Evolutionary conservation across 2,329 filamentous ascomycete genomes (phyloP).

Genomic region (Diaporthe longicolla): DNA sequence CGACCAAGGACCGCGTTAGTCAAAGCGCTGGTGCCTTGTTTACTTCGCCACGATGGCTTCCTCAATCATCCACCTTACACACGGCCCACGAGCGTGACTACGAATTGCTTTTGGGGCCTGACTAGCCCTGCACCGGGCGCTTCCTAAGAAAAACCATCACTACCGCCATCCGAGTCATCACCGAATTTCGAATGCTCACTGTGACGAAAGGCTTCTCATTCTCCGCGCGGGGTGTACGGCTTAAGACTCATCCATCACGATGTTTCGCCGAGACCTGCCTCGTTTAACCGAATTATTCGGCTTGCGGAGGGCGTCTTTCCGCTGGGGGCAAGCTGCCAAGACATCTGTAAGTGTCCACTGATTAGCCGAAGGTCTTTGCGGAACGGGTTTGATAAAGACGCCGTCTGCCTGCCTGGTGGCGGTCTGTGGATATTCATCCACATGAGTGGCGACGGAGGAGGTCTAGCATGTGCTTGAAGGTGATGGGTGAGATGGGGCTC

Average conservation of each 20-base stretch:
- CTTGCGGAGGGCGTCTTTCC: neutral
- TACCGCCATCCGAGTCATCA: neutral
- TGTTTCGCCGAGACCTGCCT: neutral
- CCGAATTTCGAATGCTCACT: neutral
- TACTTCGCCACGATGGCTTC: neutral
- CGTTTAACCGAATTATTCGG: neutral
- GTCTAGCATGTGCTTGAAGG: neutral
- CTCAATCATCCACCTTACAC: neutral
- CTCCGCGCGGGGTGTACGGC: neutral
- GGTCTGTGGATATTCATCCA: neutral
- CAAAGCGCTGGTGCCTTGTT: slow-evolving; percentile 17
- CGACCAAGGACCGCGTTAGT: neutral
- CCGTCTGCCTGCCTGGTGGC: neutral
- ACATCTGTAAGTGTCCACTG: neutral
- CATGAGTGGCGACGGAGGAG: neutral
- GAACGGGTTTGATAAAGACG: neutral
- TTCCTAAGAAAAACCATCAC: neutral
- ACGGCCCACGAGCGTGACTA: neutral
- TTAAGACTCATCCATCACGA: neutral
- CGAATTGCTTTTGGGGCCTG: no score
- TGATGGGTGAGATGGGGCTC: neutral
- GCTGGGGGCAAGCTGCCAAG: neutral
- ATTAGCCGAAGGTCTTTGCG: neutral
- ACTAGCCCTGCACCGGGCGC: neutral
- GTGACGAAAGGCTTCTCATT: neutral